Conservation (phyloP, 768 basidiomycete genomes). For the Phanerochaete carnosa region DNA sequence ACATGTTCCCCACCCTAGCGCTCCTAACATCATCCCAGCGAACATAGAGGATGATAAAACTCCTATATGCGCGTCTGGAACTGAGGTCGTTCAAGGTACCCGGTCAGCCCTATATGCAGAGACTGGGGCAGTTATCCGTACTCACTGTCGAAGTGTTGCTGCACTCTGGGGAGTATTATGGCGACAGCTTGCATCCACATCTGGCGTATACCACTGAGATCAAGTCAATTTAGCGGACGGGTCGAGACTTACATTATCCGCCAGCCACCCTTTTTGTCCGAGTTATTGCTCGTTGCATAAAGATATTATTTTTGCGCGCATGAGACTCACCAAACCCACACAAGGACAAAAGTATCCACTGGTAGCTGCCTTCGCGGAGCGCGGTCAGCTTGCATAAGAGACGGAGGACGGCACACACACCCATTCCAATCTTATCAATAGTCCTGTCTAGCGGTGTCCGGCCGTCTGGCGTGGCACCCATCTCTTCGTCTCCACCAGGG, state of each 20-base stretch:
- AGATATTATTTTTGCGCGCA: neutral
- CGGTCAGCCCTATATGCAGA: too few relatives aligned
- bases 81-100: slow-evolving; percentile 32
- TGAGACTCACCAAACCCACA: slow-evolving; percentile 80
- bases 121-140: too few relatives aligned
- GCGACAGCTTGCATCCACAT: slow-evolving; percentile 94
- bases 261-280: slow-evolving; percentile 72
- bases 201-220: slow-evolving; percentile 41
- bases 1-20: slow-evolving; percentile 91
- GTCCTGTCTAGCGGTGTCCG: slow-evolving; percentile 69
- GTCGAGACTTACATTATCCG: slow-evolving; percentile 69
- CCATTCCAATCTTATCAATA: slow-evolving; percentile 91
- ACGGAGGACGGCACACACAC: slow-evolving; percentile 29
- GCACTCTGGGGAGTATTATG: slow-evolving; percentile 94
- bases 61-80: slow-evolving; percentile 76
- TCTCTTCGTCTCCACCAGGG: slow-evolving; percentile 18
- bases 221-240: slow-evolving; percentile 1
- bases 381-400: neutral
- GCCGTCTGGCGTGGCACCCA: slow-evolving; percentile 22
- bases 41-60: slow-evolving; percentile 86
- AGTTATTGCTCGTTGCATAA: neutral
- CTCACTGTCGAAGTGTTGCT: slow-evolving; percentile 79
- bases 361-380: slow-evolving; percentile 55
- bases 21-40: slow-evolving; percentile 96
- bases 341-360: slow-evolving; percentile 76